Percentiles rank a stretch among this genome's conserved stretches.
Conservation (phyloP, 1,139 yeast species). For the Magnusiomyces clavatus region DNA sequence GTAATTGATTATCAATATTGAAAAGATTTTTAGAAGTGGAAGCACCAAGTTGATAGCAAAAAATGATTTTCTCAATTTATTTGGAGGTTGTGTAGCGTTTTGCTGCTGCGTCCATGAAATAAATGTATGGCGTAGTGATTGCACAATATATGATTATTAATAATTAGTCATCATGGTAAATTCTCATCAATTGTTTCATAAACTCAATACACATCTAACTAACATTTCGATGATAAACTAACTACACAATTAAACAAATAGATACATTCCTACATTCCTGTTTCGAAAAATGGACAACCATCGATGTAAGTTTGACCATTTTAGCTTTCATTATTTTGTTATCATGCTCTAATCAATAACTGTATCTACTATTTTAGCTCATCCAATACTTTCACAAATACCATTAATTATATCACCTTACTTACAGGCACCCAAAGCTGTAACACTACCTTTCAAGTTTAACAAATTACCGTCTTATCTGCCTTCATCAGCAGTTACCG, state of each 20-base stretch:
- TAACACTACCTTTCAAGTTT: constrained; percentile 47
- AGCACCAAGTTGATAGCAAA: not conserved
- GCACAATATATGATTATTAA: too few species aligned
- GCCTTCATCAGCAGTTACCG: constrained; percentile 27
- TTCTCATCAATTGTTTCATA: too few species aligned
- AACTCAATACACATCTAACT: too few species aligned
- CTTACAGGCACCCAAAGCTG: constrained; percentile 50
- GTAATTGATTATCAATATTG: too few species aligned
- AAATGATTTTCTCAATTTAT: not conserved
- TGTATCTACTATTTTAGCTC: constrained; percentile 34
- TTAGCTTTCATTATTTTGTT: too few species aligned
- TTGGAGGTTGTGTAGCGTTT: not conserved
- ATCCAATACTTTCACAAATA: constrained; percentile 45
- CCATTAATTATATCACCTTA: constrained; percentile 53
- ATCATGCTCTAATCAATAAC: not conserved
- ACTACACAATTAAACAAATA: too few species aligned
- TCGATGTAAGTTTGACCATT: not conserved
- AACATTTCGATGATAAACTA: too few species aligned
- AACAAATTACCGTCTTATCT: constrained; percentile 31
- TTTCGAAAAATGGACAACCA: constrained; percentile 3
- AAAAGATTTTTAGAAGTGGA: too few species aligned
- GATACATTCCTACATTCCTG: too few species aligned
- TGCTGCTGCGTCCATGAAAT: too few species aligned
- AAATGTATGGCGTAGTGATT: too few species aligned
- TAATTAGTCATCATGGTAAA: too few species aligned